Evolutionary conservation across 345 rosid genomes (phyloP).

Genomic region (Aurinia saxatilis): DNA sequence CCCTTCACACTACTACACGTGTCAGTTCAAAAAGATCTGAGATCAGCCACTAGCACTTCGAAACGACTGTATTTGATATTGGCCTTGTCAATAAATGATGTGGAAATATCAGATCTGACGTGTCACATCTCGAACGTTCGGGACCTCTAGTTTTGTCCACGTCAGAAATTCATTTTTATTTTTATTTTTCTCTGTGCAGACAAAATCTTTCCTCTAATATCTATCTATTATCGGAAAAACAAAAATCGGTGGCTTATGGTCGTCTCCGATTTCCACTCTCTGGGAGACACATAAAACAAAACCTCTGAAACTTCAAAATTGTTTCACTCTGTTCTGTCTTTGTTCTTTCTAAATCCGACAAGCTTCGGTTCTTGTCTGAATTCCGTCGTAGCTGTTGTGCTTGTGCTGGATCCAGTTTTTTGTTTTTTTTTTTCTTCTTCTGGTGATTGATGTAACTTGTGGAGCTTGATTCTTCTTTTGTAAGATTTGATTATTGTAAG

Average conservation of each 20-base stretch:
- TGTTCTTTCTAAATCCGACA: too few species aligned
- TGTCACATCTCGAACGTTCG: constrained; percentile 24
- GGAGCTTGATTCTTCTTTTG: constrained; percentile 6
- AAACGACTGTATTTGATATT: constrained; percentile 28
- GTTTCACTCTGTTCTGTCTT: too few species aligned
- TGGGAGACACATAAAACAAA: constrained; percentile 8
- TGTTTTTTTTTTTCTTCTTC: too few species aligned
- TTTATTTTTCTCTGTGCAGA: not conserved
- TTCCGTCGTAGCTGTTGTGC: not conserved
- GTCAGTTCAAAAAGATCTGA: constrained; percentile 11
- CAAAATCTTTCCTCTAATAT: constrained; percentile 24
- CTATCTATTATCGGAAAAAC: constrained; percentile 8
- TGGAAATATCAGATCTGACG: constrained; percentile 31
- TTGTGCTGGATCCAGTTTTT: constrained; percentile 12
- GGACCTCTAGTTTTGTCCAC: constrained; percentile 42
- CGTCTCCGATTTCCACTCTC: constrained; percentile 28
- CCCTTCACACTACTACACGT: not conserved
- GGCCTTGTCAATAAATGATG: constrained; percentile 14
- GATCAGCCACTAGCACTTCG: constrained; percentile 5
- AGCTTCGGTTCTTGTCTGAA: too few species aligned
- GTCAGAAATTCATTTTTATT: constrained; percentile 28
- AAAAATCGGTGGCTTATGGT: constrained; percentile 29
- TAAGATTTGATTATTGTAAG: constrained; percentile 1
- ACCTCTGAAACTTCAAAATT: not conserved
- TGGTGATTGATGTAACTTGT: not conserved